These are phyloP conservation scores for Aspergillus hortae DNA, from an alignment of 2,329 filamentous ascomycete genomes.

Conservation along the genomic window DNA sequence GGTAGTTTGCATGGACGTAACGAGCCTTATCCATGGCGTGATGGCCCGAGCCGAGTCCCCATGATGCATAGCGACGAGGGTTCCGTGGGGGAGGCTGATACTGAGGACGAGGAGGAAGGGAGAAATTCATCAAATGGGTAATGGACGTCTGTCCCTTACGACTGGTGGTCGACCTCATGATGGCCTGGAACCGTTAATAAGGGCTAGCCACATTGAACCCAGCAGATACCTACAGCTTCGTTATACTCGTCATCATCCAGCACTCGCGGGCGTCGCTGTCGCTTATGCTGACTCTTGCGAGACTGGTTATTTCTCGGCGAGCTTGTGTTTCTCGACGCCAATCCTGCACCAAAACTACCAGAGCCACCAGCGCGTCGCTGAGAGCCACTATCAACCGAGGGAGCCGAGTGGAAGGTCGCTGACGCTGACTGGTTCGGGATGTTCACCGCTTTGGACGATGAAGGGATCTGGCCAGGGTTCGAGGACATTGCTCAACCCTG, in stretches of 20 bases:
- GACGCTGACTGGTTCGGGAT: constrained; percentile 31
- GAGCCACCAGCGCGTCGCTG: constrained; percentile 41
- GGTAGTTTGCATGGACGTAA: constrained; percentile 94
- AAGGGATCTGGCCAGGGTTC: constrained; percentile 32
- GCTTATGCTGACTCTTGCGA: constrained; percentile 77
- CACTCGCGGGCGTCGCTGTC: constrained; percentile 68
- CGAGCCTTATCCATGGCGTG: constrained; percentile 87
- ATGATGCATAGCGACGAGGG: constrained; percentile 69
- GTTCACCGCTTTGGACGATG: constrained; percentile 39
- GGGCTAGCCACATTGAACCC: no score
- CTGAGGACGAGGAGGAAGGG: constrained; percentile 70
- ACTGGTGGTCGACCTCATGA: constrained; percentile 62
- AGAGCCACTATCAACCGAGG: constrained; percentile 31
- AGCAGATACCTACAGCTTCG: constrained; percentile 60
- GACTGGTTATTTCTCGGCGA: constrained; percentile 67
- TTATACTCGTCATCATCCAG: constrained; percentile 85
- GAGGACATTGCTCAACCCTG: constrained; percentile 38
- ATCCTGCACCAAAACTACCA: constrained; percentile 39
- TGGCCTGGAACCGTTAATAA: constrained; percentile 41
- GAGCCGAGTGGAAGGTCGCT: constrained; percentile 29
- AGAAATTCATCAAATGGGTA: constrained; percentile 92
- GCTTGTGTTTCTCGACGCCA: constrained; percentile 33
- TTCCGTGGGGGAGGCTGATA: constrained; percentile 54
- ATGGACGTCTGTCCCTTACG: constrained; percentile 95
- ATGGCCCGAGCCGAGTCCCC: constrained; percentile 83